Base-by-base conservation (phyloP, 228 moss, liverwort and hornwort genomes). In the Sphagnum magellanicum region DNA sequence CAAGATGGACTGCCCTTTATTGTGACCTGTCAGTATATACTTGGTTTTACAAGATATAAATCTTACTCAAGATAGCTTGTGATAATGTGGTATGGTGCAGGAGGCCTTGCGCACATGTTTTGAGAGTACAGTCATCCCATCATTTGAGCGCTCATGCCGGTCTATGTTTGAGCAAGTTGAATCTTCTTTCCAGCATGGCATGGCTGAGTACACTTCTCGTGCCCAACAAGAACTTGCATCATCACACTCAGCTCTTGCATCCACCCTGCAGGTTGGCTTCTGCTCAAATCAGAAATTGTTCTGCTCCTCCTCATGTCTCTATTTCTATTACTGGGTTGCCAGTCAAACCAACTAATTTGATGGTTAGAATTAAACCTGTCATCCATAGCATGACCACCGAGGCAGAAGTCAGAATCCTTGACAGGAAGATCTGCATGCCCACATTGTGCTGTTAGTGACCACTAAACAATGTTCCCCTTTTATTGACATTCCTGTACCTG, bases 141-240 rank as follows among this genome's bases (percentile, higher is more conserved):
- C 83, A 51, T 93, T 97, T 75, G 91, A 97, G 74, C 70, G 88
- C 52, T 93, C 96, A 65, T 93, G 91, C 73, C 91, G 81, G 77
- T 75, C 80, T 60, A 97, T 93, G 96, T 93, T 93, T 69, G 86
- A 93, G 74, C 88, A 91, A 76, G 81, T 97, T 51, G 83, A 84
- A 55, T 66, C 76, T 64, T 76, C 82, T 53, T 89, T 97, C 59
- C 82, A 87, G 72, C 78, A 81, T 60, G 96, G 93, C 13, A 74
- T 97, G 78, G 67, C 85, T 63, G 91, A 93, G 79, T 87, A 93
- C 68, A 88, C 80, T 52, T 77, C 83, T 50, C 79, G 78, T 63
- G 81, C 89, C 65, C 88, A 97, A 68, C 83, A 83, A 73, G 86
- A 97, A 74, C 85, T 91, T 70, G 78, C 84, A 59, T 81, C 86